phyloP scores from a whole-genome alignment of 2,329 filamentous ascomycete genomes.

The Fusarium sp. region DNA sequence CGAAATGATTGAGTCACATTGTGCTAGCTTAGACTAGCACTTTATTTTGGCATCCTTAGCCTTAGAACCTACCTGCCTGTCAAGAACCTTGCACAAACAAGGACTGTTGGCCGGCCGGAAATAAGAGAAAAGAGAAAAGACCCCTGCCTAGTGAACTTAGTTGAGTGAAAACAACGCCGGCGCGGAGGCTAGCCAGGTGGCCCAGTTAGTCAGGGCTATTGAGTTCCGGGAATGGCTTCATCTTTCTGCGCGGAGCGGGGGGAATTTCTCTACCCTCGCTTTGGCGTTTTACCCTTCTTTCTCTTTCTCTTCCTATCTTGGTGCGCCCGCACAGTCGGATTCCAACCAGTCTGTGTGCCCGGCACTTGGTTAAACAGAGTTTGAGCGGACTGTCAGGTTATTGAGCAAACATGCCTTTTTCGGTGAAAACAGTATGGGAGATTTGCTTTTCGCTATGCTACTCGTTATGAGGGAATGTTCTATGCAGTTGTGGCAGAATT shows the following conservation, averaged over 20 bases:
- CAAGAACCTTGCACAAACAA: not conserved
- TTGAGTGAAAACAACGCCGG: not conserved
- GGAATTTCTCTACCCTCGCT: not conserved
- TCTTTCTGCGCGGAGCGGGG: not conserved
- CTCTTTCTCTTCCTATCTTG: not conserved
- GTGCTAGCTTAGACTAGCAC: not conserved
- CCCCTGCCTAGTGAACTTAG: not conserved
- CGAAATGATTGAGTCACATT: not conserved
- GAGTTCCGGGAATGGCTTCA: slow-evolving; percentile 27
- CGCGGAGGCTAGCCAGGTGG: not conserved
- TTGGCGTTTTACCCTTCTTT: not conserved
- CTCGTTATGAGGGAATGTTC: slow-evolving; percentile 1
- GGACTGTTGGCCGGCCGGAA: not conserved
- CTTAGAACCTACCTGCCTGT: not conserved
- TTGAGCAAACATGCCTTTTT: not conserved
- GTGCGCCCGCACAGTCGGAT: not conserved
- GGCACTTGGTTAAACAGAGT: slow-evolving; percentile 23
- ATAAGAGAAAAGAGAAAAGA: not conserved
- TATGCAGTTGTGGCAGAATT: not conserved
- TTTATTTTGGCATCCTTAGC: not conserved
- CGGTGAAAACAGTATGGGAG: not conserved
- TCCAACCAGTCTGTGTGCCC: not conserved
- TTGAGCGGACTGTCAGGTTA: slow-evolving; percentile 2
- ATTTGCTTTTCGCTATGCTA: not conserved
- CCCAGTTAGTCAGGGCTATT: not conserved